Evolutionary conservation across 768 basidiomycete genomes (phyloP).

Genomic region (Leccinum subgranulosum): DNA sequence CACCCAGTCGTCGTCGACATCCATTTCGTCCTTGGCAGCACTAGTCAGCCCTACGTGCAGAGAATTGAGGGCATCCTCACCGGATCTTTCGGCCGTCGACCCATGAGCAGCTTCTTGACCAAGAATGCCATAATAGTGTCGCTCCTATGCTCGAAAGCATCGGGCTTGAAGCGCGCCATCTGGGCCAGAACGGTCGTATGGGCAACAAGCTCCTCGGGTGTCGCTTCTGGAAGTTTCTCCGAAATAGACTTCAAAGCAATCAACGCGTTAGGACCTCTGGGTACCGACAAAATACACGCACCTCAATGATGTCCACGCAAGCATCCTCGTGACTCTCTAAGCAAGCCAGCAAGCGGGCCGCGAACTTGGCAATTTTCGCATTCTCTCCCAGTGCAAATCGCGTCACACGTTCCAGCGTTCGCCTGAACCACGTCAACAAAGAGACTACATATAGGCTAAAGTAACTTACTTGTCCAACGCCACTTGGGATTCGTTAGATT

Average conservation of each 20-base stretch:
- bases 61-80: conserved; percentile 35
- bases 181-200: conserved; percentile 73
- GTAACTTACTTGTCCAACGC: conserved; percentile 64
- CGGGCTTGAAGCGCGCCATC: conserved; percentile 62
- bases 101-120: conserved; percentile 67
- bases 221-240: conserved; percentile 43
- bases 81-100: conserved; percentile 41
- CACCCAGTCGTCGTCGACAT: conserved; percentile 70
- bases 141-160: conserved; percentile 76
- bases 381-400: conserved; percentile 59
- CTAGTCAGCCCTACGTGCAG: neutral
- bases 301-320: conserved; percentile 62
- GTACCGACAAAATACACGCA: conserved; percentile 31
- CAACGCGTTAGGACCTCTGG: neutral
- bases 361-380: conserved; percentile 77
- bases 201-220: conserved; percentile 55
- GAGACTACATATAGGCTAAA: neutral
- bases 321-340: conserved; percentile 49
- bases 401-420: conserved; percentile 60
- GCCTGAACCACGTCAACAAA: conserved; percentile 38
- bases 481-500: conserved; percentile 53
- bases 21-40: conserved; percentile 50
- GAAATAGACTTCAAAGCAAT: conserved; percentile 51
- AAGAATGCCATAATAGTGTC: conserved; percentile 71
- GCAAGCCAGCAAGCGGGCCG: conserved; percentile 68